Percentiles rank a stretch among this genome's conserved stretches.
Evolutionary conservation across 2,329 filamentous ascomycete species (phyloP).

Genomic region (Colletotrichum zoysiae): DNA sequence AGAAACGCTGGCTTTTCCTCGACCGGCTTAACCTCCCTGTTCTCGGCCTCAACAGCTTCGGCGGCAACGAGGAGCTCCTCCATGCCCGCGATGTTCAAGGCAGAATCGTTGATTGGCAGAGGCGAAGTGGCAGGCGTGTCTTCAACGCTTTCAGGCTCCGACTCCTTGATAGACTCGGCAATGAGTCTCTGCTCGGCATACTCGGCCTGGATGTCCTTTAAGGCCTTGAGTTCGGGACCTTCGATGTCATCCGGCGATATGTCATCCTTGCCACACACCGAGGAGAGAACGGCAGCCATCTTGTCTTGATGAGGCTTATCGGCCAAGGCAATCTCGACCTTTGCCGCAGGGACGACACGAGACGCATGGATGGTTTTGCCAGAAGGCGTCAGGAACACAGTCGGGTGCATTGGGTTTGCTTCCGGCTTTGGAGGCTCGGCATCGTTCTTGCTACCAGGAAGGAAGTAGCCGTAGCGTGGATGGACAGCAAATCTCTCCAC

Average conservation of each 20-base stretch:
- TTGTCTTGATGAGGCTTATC: constrained; percentile 32
- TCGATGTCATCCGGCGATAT: constrained; percentile 53
- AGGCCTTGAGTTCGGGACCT: constrained; percentile 50
- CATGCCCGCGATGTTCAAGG: constrained; percentile 34
- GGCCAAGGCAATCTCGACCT: constrained; percentile 42
- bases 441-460: constrained; percentile 62
- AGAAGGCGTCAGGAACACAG: constrained; percentile 63
- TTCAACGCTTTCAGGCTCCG: constrained; percentile 44
- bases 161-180: constrained; percentile 45
- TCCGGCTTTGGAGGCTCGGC: constrained; percentile 55
- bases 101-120: constrained; percentile 36
- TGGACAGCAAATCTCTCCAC: constrained; percentile 65
- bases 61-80: constrained; percentile 33
- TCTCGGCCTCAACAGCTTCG: constrained; percentile 32
- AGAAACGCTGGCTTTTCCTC: constrained; percentile 32
- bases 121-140: constrained; percentile 42
- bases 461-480: constrained; percentile 65
- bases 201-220: constrained; percentile 45
- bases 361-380: constrained; percentile 64
- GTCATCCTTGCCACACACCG: constrained; percentile 54
- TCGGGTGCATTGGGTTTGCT: constrained; percentile 60
- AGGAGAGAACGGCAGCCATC: constrained; percentile 51
- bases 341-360: constrained; percentile 50
- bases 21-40: constrained; percentile 6
- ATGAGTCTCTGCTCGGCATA: constrained; percentile 32